Percentiles rank a stretch among this genome's conserved stretches.
phyloP scores from a whole-genome alignment of 768 basidiomycete species.

The Leucosporidium scottii region DNA sequence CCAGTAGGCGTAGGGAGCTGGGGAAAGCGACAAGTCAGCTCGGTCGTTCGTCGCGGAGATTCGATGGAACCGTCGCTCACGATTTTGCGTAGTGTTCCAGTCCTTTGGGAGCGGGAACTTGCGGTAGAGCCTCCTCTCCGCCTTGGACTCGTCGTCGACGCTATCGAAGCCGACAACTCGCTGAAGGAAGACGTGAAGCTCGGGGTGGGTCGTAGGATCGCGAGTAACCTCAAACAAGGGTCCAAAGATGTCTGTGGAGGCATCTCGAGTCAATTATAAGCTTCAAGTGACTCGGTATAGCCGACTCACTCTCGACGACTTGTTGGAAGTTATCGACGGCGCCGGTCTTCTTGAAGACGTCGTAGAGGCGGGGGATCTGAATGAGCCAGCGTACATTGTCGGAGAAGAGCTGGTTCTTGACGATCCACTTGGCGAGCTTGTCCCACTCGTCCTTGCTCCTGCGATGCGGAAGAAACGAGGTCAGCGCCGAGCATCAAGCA shows the following conservation, averaged over 20 bases:
- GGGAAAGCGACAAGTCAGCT: not conserved
- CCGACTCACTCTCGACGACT: slow-evolving; percentile 69
- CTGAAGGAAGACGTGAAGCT: slow-evolving; percentile 89
- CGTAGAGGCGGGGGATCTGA: slow-evolving; percentile 88
- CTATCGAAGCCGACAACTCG: slow-evolving; percentile 94
- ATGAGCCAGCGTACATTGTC: slow-evolving; percentile 98
- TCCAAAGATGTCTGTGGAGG: slow-evolving; percentile 67
- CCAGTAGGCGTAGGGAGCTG: slow-evolving; percentile 48
- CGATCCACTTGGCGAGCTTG: slow-evolving; percentile 94
- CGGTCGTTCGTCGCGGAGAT: not conserved
- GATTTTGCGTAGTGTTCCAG: slow-evolving; percentile 84
- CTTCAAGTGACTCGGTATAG: not conserved
- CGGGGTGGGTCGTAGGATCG: slow-evolving; percentile 80
- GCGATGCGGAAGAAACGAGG: slow-evolving; percentile 25
- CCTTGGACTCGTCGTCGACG: slow-evolving; percentile 97
- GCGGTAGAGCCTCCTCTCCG: slow-evolving; percentile 79
- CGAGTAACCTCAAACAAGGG: slow-evolving; percentile 95
- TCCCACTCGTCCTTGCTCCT: slow-evolving; percentile 72
- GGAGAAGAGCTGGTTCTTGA: slow-evolving; percentile 83
- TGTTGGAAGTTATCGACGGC: slow-evolving; percentile 81
- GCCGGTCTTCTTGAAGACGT: slow-evolving; percentile 85
- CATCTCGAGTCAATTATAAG: not conserved
- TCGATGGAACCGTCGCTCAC: slow-evolving; percentile 60
- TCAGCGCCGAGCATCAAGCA: not conserved
- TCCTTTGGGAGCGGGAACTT: slow-evolving; percentile 57